phyloP scores from a whole-genome alignment of 148 eudicot species.

The Drosera capensis region DNA sequence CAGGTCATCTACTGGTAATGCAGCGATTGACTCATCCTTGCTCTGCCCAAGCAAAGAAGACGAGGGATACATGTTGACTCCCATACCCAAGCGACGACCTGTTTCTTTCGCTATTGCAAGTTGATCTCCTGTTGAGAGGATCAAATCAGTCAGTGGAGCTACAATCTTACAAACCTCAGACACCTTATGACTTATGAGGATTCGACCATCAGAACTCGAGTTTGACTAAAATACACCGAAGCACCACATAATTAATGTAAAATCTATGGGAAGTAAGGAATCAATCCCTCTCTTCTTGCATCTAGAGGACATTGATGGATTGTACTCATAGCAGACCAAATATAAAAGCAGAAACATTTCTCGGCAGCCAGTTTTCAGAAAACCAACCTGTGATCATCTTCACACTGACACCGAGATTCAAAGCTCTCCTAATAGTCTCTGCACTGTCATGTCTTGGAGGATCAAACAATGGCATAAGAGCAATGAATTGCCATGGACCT shows the following conservation, averaged over 20 bases:
- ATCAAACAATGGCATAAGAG: slow-evolving; percentile 47
- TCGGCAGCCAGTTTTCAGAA: too few species aligned
- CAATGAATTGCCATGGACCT: slow-evolving; percentile 38
- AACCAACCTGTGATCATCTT: slow-evolving; percentile 61
- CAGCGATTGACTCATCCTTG: slow-evolving; percentile 26
- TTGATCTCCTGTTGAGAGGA: slow-evolving; percentile 24
- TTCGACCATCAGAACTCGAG: too few species aligned
- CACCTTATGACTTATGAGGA: too few species aligned
- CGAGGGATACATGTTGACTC: slow-evolving; percentile 44
- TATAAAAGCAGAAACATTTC: too few species aligned
- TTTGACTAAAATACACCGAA: too few species aligned
- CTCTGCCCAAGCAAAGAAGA: slow-evolving; percentile 33
- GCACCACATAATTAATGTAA: too few species aligned
- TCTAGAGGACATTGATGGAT: too few species aligned
- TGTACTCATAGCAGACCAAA: too few species aligned
- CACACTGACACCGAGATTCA: slow-evolving; percentile 42
- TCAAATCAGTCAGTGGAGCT: not conserved
- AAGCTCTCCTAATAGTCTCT: slow-evolving; percentile 38
- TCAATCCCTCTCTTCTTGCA: too few species aligned
- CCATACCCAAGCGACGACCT: slow-evolving; percentile 45
- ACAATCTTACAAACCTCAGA: not conserved
- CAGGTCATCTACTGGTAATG: slow-evolving; percentile 39
- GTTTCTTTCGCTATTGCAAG: slow-evolving; percentile 47
- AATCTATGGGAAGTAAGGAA: too few species aligned
- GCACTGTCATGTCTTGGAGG: slow-evolving; percentile 56